Evolutionary conservation across 179 eudicot species (phyloP), one percentile per base, ranked within the genome.

Genomic region (Beta macrorhiza): DNA sequence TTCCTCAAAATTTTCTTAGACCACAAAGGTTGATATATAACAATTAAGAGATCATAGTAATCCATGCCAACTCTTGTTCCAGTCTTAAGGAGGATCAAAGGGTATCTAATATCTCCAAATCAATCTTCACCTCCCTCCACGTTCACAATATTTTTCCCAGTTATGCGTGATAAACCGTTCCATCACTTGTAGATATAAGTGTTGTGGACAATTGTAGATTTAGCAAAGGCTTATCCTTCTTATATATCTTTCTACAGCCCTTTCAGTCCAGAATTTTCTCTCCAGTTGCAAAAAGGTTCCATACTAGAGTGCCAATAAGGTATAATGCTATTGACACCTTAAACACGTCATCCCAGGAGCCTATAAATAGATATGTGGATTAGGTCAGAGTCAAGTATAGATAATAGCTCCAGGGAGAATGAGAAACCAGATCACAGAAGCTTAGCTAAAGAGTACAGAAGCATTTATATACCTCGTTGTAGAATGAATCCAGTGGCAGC

Each of bases 401-500:
- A 78, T 8, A 49, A 67, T 65, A 68, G 80, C 17, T 74, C 17
- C 59, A 29, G 55, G 53, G 67, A 74, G 57, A 77, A 67, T 49
- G 44, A 37, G 42, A 47, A 76, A 14, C 55, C 49, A 63, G 22
- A 17, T 29, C 58, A 57, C 47, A 51, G 55, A 42, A 42, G 45
- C 56, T 57, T 49, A 37, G 17, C 42, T 25, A n/a, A 57, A 5
- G 67, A 57, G 17, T 6, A 72, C 37, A 16, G 65, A 76, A 69
- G 67, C 32, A 14, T 72, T 53, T n/a, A n/a, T 73, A 47, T 89
- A 93, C 98, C 96, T 83, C 87, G 87, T 82, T 92, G 94, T 84
- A 93, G 96, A 83, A 93, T 93, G 83, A 87, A 89, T 84, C 97
- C 97, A 17, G 97, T 93, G 85, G 93, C 97, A 84, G 97, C 97